Evolutionary conservation across 257 asterid species (phyloP).

Genomic region (Scutellaria galericulata): DNA sequence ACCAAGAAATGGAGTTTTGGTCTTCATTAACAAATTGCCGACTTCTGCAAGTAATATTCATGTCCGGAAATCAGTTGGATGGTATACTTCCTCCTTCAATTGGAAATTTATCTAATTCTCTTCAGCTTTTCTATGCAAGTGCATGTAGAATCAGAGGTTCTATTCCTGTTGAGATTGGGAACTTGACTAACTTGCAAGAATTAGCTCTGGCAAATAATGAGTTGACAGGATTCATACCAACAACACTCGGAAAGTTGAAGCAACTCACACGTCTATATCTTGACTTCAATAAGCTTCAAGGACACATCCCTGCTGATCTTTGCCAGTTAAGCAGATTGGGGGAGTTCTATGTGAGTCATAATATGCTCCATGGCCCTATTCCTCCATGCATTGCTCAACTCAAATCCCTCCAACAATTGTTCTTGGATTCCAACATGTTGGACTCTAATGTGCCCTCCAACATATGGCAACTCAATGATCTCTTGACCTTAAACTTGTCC

Average conservation of each 20-base stretch:
- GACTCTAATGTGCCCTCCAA: conserved; percentile 36
- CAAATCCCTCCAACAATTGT: conserved; percentile 18
- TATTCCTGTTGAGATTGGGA: conserved; percentile 41
- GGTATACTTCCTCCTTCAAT: conserved; percentile 54
- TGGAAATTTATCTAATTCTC: conserved; percentile 52
- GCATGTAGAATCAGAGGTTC: conserved; percentile 37
- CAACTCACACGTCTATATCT: conserved; percentile 29
- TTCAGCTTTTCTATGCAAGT: conserved; percentile 37
- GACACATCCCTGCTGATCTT: conserved; percentile 35
- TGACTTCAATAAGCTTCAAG: conserved; percentile 29
- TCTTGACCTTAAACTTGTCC: neutral
- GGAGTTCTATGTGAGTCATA: conserved; percentile 28
- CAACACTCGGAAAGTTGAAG: conserved; percentile 24
- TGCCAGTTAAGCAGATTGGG: conserved; percentile 36
- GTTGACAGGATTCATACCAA: conserved; percentile 40
- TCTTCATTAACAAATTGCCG: conserved; percentile 54
- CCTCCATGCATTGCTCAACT: conserved; percentile 43
- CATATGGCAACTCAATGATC: conserved; percentile 31
- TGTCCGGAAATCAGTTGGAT: conserved; percentile 49
- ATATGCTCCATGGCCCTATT: conserved; percentile 38
- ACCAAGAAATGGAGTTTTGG: conserved; percentile 40
- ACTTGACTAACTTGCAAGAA: conserved; percentile 25
- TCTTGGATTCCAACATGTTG: conserved; percentile 34
- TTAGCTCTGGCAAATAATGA: conserved; percentile 22
- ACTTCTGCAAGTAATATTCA: conserved; percentile 20